Evolutionary conservation across 2,329 filamentous ascomycete genomes (phyloP).

Genomic region (Metarhizium guizhouense): DNA sequence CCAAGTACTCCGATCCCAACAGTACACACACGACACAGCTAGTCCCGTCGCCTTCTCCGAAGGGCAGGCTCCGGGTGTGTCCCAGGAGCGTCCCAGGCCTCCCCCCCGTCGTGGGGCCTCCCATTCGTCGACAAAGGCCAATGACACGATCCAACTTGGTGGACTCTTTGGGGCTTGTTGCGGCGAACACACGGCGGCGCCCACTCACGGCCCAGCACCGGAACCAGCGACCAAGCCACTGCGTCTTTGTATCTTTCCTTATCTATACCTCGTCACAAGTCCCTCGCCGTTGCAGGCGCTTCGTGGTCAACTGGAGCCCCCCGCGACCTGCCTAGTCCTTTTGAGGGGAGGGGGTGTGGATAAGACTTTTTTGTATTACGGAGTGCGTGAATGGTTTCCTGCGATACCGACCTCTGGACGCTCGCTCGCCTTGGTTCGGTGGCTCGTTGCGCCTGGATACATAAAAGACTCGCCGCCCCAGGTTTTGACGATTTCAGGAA

Average conservation of each 20-base stretch:
- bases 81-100: not conserved
- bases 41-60: not conserved
- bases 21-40: not conserved
- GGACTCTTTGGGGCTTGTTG: not conserved
- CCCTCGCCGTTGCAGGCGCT: not conserved
- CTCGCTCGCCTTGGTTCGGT: not conserved
- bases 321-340: not conserved
- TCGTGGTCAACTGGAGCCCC: not conserved
- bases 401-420: not conserved
- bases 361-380: not conserved
- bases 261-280: conserved; percentile 7
- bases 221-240: conserved; percentile 7
- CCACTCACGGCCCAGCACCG: conserved; percentile 1
- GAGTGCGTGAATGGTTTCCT: not conserved
- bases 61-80: not conserved
- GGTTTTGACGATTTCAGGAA: not conserved
- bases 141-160: conserved; percentile 1
- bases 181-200: not conserved
- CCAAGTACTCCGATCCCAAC: not conserved
- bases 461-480: conserved; percentile 16
- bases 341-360: not conserved
- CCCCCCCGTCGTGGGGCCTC: not conserved
- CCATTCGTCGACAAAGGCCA: not conserved
- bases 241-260: conserved; percentile 1
- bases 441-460: conserved; percentile 1